phyloP scores from a whole-genome alignment of 2,329 filamentous ascomycete genomes.

The Hymenoscyphus infarciens region DNA sequence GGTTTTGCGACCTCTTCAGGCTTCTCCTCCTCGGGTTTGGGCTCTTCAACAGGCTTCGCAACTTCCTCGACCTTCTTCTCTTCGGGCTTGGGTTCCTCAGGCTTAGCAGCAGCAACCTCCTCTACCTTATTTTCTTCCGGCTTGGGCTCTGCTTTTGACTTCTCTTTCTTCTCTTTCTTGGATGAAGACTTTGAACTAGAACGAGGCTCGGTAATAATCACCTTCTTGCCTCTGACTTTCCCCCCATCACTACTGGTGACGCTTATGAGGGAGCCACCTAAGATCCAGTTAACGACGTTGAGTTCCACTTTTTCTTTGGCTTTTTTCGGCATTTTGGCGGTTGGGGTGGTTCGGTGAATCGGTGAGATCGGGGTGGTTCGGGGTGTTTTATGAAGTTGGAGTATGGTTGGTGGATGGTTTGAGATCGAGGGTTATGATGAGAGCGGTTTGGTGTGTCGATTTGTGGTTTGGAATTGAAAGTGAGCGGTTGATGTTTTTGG shows the following conservation, averaged over 20 bases:
- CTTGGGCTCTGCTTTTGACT: background rate
- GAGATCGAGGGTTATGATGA: background rate
- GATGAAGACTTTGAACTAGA: background rate
- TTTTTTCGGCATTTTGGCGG: background rate
- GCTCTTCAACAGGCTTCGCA: no score
- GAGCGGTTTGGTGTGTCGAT: background rate
- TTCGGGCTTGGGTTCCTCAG: background rate
- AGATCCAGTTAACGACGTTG: background rate
- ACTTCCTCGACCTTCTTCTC: background rate
- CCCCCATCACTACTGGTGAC: background rate
- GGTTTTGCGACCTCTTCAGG: no score
- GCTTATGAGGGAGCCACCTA: conserved; percentile 1
- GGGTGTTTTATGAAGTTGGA: background rate
- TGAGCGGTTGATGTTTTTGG: background rate
- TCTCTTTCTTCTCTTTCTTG: background rate
- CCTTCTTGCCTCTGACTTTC: background rate
- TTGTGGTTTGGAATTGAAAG: background rate
- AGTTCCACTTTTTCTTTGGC: background rate
- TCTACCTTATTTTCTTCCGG: background rate
- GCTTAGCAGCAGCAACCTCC: background rate
- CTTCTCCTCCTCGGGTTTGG: no score
- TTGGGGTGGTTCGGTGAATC: no score
- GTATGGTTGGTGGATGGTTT: background rate
- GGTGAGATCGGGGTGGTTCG: background rate
- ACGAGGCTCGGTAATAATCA: background rate